Conservation (phyloP, 768 basidiomycete species). For the Lentinus tigrinus region DNA sequence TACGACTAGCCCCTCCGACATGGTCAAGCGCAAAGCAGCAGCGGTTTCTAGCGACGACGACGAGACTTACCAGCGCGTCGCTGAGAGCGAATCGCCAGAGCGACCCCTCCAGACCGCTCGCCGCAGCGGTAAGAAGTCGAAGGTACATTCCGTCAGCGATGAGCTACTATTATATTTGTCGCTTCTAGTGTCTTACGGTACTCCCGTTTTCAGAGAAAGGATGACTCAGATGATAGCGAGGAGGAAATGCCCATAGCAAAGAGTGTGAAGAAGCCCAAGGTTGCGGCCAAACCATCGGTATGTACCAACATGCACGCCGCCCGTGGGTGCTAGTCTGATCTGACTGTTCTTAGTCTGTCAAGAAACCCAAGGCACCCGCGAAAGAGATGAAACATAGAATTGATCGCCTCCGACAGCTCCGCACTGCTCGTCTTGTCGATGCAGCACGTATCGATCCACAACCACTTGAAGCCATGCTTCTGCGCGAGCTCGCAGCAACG, state of each 20-base stretch:
- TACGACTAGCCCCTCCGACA: background rate
- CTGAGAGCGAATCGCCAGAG: conserved; percentile 1
- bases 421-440: conserved; percentile 6
- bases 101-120: conserved; percentile 8
- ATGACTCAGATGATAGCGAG: background rate
- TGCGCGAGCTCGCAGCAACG: background rate
- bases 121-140: conserved; percentile 8
- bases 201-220: background rate
- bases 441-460: conserved; percentile 1
- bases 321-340: background rate
- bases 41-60: conserved; percentile 17
- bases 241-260: background rate
- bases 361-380: background rate
- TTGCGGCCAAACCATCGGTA: conserved; percentile 1
- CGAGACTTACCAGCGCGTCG: background rate
- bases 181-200: background rate
- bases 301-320: background rate
- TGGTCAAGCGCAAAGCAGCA: conserved; percentile 17
- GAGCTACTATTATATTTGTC: background rate
- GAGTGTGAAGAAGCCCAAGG: background rate
- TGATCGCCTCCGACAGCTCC: background rate
- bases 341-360: conserved; percentile 1
- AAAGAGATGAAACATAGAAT: background rate
- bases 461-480: no score
- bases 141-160: background rate